These are phyloP conservation scores for Sarocladium brachiariae DNA, from an alignment of 2,329 filamentous ascomycete species.

Conservation along the genomic window DNA sequence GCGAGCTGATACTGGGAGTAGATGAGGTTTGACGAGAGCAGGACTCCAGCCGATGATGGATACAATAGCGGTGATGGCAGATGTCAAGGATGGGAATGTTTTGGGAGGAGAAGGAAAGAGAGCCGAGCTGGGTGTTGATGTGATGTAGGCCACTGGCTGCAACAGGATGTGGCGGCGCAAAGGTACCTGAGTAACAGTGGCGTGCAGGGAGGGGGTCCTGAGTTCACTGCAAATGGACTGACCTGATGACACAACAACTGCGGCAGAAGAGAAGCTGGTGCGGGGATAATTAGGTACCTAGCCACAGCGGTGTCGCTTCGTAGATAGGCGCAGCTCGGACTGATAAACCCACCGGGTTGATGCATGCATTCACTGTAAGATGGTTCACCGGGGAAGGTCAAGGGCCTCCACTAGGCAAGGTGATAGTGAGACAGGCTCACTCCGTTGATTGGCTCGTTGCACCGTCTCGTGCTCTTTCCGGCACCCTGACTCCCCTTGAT, in stretches of 20 bases:
- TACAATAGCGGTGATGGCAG: background rate
- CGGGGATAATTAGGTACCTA: background rate
- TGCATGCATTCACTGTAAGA: background rate
- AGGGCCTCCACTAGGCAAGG: background rate
- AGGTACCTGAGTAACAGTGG: constrained; percentile 4
- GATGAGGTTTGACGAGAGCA: background rate
- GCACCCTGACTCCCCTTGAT: background rate
- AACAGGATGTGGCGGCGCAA: constrained; percentile 2
- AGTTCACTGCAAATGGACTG: background rate
- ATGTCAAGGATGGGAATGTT: constrained; percentile 1
- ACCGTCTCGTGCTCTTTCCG: constrained; percentile 6
- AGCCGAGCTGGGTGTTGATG: background rate
- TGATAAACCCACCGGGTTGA: background rate
- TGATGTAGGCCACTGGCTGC: constrained; percentile 1
- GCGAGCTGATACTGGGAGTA: background rate
- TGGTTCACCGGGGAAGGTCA: background rate
- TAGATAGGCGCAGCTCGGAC: too few species aligned
- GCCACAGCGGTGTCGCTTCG: too few species aligned
- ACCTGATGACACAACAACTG: constrained; percentile 6
- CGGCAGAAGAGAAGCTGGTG: constrained; percentile 5
- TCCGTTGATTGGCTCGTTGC: background rate
- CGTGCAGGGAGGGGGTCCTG: background rate
- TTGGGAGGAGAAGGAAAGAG: background rate
- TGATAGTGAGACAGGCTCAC: background rate
- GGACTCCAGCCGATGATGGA: background rate